Base-by-base conservation (phyloP, 129 eudicot genomes). In the Arctium minus region DNA sequence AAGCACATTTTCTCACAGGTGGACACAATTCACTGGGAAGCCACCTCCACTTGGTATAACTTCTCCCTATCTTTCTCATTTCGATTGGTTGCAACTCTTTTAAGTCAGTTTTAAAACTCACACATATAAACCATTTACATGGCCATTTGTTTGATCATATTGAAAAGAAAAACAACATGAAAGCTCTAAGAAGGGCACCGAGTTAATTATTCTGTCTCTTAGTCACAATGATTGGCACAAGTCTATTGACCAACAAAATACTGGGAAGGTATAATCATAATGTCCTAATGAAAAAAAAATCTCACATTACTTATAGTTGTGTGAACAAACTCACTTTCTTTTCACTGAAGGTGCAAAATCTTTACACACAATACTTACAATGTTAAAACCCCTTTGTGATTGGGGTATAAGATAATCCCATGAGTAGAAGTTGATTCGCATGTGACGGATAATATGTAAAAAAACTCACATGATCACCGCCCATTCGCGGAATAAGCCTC, bases 401-500 rank as follows among this genome's bases (percentile, higher is more conserved):
- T 1, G 70, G 32, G 70, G 8, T 64, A 32, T 64, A 64, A 64
- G 70, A 64, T 64, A n/a, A 64, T 1, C 31, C 6, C 70, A 64
- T 7, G 32, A 50, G 30, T 62, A 18, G 18, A 62, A 62, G 69
- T n/a, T 62, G 30, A 5, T 62, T 60, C 18, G n/a, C n/a, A n/a
- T n/a, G n/a, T n/a, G n/a, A n/a, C n/a, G n/a, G n/a, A n/a, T n/a
- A 2, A 56, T 30, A 75, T 56, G 82, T 67, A 70, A 64, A 76
- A 44, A 42, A 32, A 91, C 99, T 88, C 86, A 96, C 99, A 70
- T 82, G 72, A 31, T 76, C 71, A 32, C 99, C 99, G 74, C 99
- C 99, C 99, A 96, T 96, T 77, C 32, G 84, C 73, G 98, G 97
- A 65, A 96, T 98, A n/a, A 96, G 94, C 77, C 64, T 5, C 31